Conservation (phyloP, 2,329 filamentous ascomycete genomes). For the Pseudogymnoascus sp. region DNA sequence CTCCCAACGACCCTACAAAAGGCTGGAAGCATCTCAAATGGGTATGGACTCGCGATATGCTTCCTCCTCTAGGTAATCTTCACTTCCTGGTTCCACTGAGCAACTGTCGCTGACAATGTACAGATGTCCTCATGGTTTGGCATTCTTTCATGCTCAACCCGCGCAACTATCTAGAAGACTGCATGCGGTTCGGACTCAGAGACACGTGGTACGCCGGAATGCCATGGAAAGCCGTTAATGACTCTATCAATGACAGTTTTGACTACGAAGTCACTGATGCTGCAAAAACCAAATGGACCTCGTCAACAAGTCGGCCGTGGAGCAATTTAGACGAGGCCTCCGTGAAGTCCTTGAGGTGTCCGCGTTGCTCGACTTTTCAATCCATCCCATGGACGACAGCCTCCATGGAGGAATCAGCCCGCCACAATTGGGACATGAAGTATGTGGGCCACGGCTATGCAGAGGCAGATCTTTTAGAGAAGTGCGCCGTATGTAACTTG, state of each 20-base stretch:
- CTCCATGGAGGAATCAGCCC: slow-evolving; percentile 26
- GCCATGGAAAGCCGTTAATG: slow-evolving; percentile 54
- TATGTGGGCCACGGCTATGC: slow-evolving; percentile 48
- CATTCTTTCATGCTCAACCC: slow-evolving; percentile 75
- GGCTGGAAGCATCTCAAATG: slow-evolving; percentile 1
- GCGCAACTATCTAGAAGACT: slow-evolving; percentile 64
- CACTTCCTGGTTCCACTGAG: not conserved
- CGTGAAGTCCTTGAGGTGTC: slow-evolving; percentile 45
- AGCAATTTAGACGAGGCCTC: slow-evolving; percentile 45
- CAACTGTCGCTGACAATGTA: slow-evolving; percentile 12
- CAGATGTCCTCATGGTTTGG: slow-evolving; percentile 71
- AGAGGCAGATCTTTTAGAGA: slow-evolving; percentile 43
- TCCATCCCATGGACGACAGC: slow-evolving; percentile 53
- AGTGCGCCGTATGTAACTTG: slow-evolving; percentile 43
- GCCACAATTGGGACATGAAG: slow-evolving; percentile 27
- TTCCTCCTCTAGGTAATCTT: slow-evolving; percentile 51
- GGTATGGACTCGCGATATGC: slow-evolving; percentile 32
- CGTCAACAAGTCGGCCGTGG: slow-evolving; percentile 45
- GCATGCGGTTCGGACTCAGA: slow-evolving; percentile 46
- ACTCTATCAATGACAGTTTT: slow-evolving; percentile 50
- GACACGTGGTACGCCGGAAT: slow-evolving; percentile 54
- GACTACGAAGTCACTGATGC: slow-evolving; percentile 41
- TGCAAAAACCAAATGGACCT: slow-evolving; percentile 39
- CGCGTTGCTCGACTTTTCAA: slow-evolving; percentile 37
- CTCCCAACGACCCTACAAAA: not conserved